Evolutionary conservation across 805 yeast species (phyloP).

Genomic region (Ogataea glucozyma): DNA sequence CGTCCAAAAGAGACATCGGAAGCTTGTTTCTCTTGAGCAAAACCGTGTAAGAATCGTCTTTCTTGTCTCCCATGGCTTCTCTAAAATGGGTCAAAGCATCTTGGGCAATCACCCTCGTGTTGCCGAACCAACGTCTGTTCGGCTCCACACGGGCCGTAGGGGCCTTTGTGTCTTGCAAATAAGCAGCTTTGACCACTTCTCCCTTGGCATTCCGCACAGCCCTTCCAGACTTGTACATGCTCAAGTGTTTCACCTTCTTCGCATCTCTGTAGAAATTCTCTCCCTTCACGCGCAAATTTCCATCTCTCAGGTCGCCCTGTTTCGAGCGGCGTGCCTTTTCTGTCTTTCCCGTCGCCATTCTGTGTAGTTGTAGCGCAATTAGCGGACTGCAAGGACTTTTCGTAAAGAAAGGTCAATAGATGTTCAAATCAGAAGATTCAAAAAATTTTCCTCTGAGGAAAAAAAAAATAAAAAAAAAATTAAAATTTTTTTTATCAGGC

Average conservation of each 20-base stretch:
- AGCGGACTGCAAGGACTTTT: slow-evolving; percentile 1
- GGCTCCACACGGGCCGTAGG: slow-evolving; percentile 96
- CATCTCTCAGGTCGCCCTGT: slow-evolving; percentile 80
- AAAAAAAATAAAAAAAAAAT: slow-evolving; percentile 6
- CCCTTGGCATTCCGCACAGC: slow-evolving; percentile 87
- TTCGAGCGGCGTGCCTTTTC: slow-evolving; percentile 86
- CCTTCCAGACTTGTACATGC: slow-evolving; percentile 91
- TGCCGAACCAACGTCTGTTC: slow-evolving; percentile 96
- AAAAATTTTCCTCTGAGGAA: slow-evolving; percentile 10
- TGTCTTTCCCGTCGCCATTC: slow-evolving; percentile 91
- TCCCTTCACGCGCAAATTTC: slow-evolving; percentile 91
- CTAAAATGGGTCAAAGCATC: slow-evolving; percentile 94
- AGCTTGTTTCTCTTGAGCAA: slow-evolving; percentile 83
- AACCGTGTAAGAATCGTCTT: slow-evolving; percentile 81
- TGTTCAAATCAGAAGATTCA: background rate
- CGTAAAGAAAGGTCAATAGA: slow-evolving; percentile 1
- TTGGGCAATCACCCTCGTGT: slow-evolving; percentile 95
- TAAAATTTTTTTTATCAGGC: slow-evolving; percentile 1
- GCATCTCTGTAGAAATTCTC: slow-evolving; percentile 96
- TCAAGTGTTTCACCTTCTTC: slow-evolving; percentile 82
- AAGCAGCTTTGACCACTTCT: slow-evolving; percentile 84
- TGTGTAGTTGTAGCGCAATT: background rate
- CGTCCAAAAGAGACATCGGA: slow-evolving; percentile 94
- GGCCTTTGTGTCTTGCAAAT: slow-evolving; percentile 79
- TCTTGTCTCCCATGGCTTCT: slow-evolving; percentile 86